These are phyloP conservation scores for Cyclotella cryptica DNA, from an alignment of 108 stramenopile genomes.

Conservation along the genomic window DNA sequence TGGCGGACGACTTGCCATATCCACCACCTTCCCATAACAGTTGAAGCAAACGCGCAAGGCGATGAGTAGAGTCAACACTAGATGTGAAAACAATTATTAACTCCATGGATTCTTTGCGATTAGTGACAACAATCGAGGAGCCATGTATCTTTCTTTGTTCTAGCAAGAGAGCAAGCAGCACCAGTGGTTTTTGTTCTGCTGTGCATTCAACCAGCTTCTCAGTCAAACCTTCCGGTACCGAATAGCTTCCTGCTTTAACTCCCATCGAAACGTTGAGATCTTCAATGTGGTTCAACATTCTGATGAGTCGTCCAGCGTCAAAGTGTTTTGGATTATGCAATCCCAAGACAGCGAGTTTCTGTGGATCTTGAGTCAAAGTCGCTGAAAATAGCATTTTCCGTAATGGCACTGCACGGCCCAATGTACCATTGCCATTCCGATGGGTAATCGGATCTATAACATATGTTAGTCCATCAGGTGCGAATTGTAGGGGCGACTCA, in stretches of 20 bases:
- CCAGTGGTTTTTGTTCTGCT: conserved; percentile 84
- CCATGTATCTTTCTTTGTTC: conserved; percentile 46
- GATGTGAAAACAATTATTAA: conserved; percentile 92
- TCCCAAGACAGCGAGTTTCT: conserved; percentile 89
- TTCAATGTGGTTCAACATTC: conserved; percentile 17
- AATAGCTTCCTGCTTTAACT: conserved; percentile 47
- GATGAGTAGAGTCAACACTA: conserved; percentile 95
- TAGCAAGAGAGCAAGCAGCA: conserved; percentile 84
- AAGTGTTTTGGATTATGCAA: conserved; percentile 90
- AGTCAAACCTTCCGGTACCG: conserved; percentile 53
- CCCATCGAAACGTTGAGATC: conserved; percentile 34
- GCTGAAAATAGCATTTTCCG: conserved; percentile 87
- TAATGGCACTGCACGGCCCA: conserved; percentile 44
- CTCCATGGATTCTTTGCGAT: conserved; percentile 10
- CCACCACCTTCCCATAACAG: conserved; percentile 73
- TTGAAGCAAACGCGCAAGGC: conserved; percentile 89
- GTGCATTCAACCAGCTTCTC: conserved; percentile 61
- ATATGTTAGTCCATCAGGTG: conserved; percentile 38
- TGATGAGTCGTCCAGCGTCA: conserved; percentile 76
- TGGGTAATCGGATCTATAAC: conserved; percentile 59
- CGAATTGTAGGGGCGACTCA: conserved; percentile 46
- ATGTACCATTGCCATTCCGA: conserved; percentile 42
- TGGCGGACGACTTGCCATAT: conserved; percentile 44
- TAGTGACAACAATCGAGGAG: background rate
- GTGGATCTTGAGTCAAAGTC: conserved; percentile 94